Conservation (phyloP, 495 filamentous ascomycete genomes). For the Penicillium waksmanii region DNA sequence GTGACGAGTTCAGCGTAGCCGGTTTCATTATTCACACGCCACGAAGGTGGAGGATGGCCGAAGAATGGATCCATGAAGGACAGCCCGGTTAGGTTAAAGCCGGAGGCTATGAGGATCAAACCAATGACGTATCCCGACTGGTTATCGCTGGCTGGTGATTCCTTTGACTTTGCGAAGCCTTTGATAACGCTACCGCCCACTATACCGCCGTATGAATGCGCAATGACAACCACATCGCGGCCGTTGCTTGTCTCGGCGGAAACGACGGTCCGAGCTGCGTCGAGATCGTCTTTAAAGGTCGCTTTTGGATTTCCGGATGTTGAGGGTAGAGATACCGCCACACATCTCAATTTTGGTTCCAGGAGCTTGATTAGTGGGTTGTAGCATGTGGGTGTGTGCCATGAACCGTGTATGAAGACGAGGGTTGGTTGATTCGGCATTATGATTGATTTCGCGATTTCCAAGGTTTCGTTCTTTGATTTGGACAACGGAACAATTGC, state of each 20-base stretch:
- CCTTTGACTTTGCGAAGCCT: conserved; percentile 36
- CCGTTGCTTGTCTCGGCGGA: conserved; percentile 36
- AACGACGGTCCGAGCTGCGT: conserved; percentile 40
- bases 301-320: conserved; percentile 40
- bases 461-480: no score
- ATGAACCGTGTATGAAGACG: conserved; percentile 53
- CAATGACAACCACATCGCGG: conserved; percentile 49
- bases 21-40: conserved; percentile 28
- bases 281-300: conserved; percentile 41
- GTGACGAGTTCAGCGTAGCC: conserved; percentile 34
- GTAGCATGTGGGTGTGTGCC: conserved; percentile 49
- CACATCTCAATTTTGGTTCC: conserved; percentile 28
- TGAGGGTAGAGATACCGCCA: conserved; percentile 39
- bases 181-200: conserved; percentile 52
- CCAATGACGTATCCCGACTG: conserved; percentile 43
- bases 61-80: conserved; percentile 38
- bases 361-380: conserved; percentile 42
- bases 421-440: conserved; percentile 34
- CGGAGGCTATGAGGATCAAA: conserved; percentile 46
- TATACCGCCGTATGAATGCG: conserved; percentile 57
- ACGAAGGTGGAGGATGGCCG: conserved; percentile 29
- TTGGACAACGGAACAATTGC: no score
- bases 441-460: neutral
- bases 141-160: conserved; percentile 17
- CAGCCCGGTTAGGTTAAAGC: conserved; percentile 28